Evolutionary conservation across 768 basidiomycete species (phyloP), one percentile per base, ranked within the genome.

Genomic region (Suillus fuscotomentosus): DNA sequence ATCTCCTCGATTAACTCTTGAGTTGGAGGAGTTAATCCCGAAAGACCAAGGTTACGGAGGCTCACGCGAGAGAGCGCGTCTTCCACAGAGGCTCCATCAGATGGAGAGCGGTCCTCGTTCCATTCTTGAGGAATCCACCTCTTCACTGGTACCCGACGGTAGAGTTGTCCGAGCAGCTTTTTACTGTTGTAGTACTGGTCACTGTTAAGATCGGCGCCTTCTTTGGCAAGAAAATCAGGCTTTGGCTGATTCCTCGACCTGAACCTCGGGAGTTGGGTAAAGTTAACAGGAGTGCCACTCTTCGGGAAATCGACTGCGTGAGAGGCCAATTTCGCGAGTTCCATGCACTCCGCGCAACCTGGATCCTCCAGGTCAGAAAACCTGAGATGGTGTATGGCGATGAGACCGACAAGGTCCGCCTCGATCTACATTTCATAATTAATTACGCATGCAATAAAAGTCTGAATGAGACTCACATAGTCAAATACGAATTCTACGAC

Each of bases 261-360:
- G 51, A 53, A 53, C 27, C 27, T 71, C 2, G 83, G 83, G 2
- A 84, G 67, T 31, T 71, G 65, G 31, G 60, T 63, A 57, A 77
- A 76, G 54, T 63, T 68, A 39, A 83, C 83, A 17, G 82, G 69
- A 2, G 77, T 75, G 5, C 83, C 83, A 5, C 77, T 80, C 62
- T 84, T 84, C 0, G 75, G 78, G 54, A 81, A 84, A 69, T 84
- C 83, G 2, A 84, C 83, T 5, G 83, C 83, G 62, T 81, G 78
- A 0, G 81, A 82, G 7, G 82, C 82, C 1, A 78, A 68, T 65
- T 80, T 74, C 2, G 84, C 84, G 13, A 85, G 71, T 48, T 41
- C 68, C 20, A 82, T 65, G 63, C 84, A 84, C 3, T 78, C 72
- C 0, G 3, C 0, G 34, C 78, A 79, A 22, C 68, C 72, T 1